Conservation (phyloP, 2,329 filamentous ascomycete genomes). For the Plenodomus tracheiphilus region DNA sequence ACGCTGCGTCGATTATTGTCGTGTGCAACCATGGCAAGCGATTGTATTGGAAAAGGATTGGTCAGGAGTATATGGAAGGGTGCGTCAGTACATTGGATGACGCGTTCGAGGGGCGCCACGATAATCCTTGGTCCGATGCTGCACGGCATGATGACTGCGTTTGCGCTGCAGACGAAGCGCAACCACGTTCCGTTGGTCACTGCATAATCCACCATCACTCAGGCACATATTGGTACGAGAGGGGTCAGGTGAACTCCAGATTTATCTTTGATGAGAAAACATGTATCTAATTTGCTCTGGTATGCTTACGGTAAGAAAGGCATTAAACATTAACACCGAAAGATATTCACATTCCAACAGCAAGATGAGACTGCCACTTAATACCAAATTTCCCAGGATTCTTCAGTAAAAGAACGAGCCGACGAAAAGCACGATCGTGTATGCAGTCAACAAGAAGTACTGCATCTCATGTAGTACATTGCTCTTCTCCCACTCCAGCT, state of each 20-base stretch:
- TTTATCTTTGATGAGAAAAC: too few species aligned
- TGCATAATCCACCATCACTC: background rate
- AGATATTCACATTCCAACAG: background rate
- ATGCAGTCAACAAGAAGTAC: constrained; percentile 6
- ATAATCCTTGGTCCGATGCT: background rate
- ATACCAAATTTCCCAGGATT: background rate
- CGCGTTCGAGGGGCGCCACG: background rate
- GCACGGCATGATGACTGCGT: background rate
- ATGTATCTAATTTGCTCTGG: too few species aligned
- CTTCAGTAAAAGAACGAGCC: constrained; percentile 6
- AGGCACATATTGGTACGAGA: background rate
- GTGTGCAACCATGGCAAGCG: too few species aligned
- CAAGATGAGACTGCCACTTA: background rate
- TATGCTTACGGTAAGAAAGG: background rate
- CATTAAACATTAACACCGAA: background rate
- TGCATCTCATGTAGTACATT: constrained; percentile 8
- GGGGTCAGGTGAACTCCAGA: background rate
- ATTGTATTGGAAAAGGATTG: too few species aligned
- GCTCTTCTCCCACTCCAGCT: constrained; percentile 7
- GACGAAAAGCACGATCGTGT: constrained; percentile 6
- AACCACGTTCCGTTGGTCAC: background rate
- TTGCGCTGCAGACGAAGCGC: too few species aligned
- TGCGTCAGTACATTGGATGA: background rate
- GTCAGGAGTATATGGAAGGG: background rate
- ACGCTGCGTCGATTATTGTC: too few species aligned